Base-by-base conservation (phyloP, 2,329 filamentous ascomycete species). In the Botrytis paeoniae region DNA sequence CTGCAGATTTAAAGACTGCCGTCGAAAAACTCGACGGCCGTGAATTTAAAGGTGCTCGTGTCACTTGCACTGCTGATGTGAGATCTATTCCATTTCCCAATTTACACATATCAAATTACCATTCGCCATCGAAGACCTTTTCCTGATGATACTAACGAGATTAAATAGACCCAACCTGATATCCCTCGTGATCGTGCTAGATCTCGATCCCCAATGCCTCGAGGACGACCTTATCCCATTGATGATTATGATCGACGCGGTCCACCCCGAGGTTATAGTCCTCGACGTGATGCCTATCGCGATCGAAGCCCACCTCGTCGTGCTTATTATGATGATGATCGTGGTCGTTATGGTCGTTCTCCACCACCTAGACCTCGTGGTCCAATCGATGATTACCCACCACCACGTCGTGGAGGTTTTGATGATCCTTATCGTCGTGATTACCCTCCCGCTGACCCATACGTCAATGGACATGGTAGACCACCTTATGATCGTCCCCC, bases 11-110 rank as follows among this genome's bases (percentile, higher is more conserved):
- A 74, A 94, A 93, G 82, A 92, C 91, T 74, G 96, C 96, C 71
- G 93, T 98, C 73, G 94, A 98, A 83, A 98, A 98, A 84, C 92
- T 99, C 76, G 94, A 98, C 82, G 91, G 91, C 77, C 91, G 91
- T 81, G 94, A 97, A 80, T 98, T 98, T 84, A 98, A 98, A 86
- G 94, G 94, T 79, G 90, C 90, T 77, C 88, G 90, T 77, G 95
- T 99, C 78, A 91, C 89, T 77, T 99, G 96, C 84, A 86, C 93
- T 79, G 91, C 94, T 80, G 95, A 98, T 85, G 95, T 98, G 88
- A 82, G 91, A 83, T 72, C 74, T 73, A 64, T 63, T 71, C 45
- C 66, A 43, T 62, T 18, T 7, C 45, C 10, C 6, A 69, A 22
- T 29, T 37, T 51, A 63, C 54, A 65, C 25, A 70, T 69, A 60